A percentile compares a stretch with the other conserved stretches of the same genome.
phyloP scores from a whole-genome alignment of 1,284 basidiomycete species.

The Phellopilus nigrolimitatus region DNA sequence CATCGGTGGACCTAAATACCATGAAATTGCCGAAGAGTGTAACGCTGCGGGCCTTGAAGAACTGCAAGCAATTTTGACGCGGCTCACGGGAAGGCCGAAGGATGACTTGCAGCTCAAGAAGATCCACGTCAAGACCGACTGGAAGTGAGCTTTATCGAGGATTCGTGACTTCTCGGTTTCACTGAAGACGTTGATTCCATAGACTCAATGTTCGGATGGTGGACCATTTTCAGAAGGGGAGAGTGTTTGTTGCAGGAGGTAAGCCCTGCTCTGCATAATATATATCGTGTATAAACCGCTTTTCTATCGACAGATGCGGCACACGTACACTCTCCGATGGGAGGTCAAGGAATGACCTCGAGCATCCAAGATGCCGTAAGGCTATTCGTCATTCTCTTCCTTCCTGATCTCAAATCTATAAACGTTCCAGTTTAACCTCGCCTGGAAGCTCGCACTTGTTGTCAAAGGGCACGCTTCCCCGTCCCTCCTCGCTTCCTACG shows the following conservation, averaged over 20 bases:
- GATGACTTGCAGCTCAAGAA: background rate
- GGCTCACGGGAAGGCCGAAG: background rate
- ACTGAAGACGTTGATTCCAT: background rate
- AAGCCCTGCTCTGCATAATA: background rate
- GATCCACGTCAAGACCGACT: background rate
- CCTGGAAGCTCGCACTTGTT: conserved; percentile 32
- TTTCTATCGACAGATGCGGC: conserved; percentile 32
- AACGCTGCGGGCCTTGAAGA: background rate
- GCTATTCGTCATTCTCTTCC: background rate
- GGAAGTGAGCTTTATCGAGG: background rate
- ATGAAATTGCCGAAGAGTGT: conserved; percentile 1
- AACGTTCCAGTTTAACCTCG: conserved; percentile 24
- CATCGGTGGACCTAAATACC: background rate
- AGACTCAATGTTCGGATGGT: conserved; percentile 38
- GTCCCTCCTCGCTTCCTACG: conserved; percentile 14
- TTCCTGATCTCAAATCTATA: background rate
- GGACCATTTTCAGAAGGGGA: conserved; percentile 31
- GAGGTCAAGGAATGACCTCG: conserved; percentile 42
- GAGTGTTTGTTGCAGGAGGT: conserved; percentile 37
- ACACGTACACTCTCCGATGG: conserved; percentile 41
- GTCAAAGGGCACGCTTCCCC: conserved; percentile 21
- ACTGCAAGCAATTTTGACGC: background rate
- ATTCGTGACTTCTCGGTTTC: background rate
- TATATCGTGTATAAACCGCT: background rate
- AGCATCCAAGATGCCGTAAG: conserved; percentile 37